A percentile compares a stretch with the other conserved stretches of the same genome.
phyloP scores from a whole-genome alignment of 805 yeast genomes.

The Brettanomyces nanus region DNA sequence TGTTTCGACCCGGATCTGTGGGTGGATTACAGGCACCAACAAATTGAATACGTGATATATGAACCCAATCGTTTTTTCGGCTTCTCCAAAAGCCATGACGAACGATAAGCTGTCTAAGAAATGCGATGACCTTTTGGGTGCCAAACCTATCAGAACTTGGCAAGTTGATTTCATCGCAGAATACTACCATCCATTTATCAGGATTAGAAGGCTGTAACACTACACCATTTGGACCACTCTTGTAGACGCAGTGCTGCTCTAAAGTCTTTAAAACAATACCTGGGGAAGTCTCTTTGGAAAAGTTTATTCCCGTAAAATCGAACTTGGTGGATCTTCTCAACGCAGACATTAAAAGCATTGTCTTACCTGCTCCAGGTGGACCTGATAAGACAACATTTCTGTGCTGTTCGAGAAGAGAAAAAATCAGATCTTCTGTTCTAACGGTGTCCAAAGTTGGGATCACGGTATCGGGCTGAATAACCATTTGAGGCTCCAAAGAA shows the following conservation, averaged over 20 bases:
- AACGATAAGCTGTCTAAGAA: constrained; percentile 69
- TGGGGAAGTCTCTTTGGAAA: constrained; percentile 74
- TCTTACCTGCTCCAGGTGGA: constrained; percentile 96
- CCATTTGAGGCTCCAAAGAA: constrained; percentile 50
- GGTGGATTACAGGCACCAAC: constrained; percentile 97
- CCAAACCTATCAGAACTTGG: constrained; percentile 69
- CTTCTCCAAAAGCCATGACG: constrained; percentile 71
- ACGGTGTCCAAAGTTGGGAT: constrained; percentile 76
- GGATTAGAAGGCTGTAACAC: constrained; percentile 48
- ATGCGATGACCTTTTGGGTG: constrained; percentile 60
- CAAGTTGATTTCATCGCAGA: constrained; percentile 87
- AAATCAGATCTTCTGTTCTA: constrained; percentile 55
- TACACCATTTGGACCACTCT: constrained; percentile 41
- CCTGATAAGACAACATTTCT: constrained; percentile 73
- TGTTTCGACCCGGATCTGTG: constrained; percentile 64
- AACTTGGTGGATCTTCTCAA: constrained; percentile 48
- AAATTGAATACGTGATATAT: constrained; percentile 56
- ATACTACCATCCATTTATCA: constrained; percentile 70
- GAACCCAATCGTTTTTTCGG: constrained; percentile 56
- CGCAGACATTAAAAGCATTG: constrained; percentile 77
- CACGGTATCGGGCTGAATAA: constrained; percentile 53
- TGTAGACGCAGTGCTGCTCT: constrained; percentile 65
- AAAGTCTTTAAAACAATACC: constrained; percentile 50
- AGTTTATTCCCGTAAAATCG: constrained; percentile 63
- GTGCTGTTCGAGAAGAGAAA: constrained; percentile 45